Evolutionary conservation across 495 filamentous ascomycete species (phyloP).

Genomic region (Aspergillus indologenus): DNA sequence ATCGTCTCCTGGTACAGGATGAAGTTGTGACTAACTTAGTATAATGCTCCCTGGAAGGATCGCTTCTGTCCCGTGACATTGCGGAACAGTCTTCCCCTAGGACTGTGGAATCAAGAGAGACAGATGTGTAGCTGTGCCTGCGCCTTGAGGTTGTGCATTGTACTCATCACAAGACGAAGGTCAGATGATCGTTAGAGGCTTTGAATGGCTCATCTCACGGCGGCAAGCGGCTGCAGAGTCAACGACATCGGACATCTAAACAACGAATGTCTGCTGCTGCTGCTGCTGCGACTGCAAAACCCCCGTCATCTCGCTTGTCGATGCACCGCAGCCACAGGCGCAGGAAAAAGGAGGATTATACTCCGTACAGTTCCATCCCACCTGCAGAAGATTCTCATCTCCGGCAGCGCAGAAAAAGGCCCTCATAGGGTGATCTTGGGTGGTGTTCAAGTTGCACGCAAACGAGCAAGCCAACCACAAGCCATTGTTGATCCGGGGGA

Average conservation of each 20-base stretch:
- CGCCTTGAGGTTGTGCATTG: too few relatives aligned
- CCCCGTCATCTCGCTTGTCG: neutral
- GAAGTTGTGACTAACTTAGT: too few relatives aligned
- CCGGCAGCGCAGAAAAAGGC: neutral
- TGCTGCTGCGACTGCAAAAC: too few relatives aligned
- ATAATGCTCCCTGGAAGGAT: neutral
- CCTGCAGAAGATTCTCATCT: conserved; percentile 1
- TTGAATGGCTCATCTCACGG: neutral
- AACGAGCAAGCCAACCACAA: neutral
- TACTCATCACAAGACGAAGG: conserved; percentile 3
- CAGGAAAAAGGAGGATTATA: neutral
- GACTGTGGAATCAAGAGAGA: neutral
- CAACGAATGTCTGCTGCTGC: too few relatives aligned
- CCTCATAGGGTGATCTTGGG: neutral
- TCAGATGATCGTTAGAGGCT: neutral
- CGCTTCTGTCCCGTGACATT: neutral
- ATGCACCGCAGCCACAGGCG: neutral
- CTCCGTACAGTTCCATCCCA: neutral
- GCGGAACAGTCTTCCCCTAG: neutral
- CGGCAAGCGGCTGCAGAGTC: too few relatives aligned
- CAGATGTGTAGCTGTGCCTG: too few relatives aligned
- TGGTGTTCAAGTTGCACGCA: neutral
- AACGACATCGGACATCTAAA: too few relatives aligned
- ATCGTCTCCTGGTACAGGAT: too few relatives aligned
- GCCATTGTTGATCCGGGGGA: neutral